Evolutionary conservation across 805 yeast species (phyloP), one percentile per base, ranked within the genome.

Genomic region (Cyberlindnera lachancei): DNA sequence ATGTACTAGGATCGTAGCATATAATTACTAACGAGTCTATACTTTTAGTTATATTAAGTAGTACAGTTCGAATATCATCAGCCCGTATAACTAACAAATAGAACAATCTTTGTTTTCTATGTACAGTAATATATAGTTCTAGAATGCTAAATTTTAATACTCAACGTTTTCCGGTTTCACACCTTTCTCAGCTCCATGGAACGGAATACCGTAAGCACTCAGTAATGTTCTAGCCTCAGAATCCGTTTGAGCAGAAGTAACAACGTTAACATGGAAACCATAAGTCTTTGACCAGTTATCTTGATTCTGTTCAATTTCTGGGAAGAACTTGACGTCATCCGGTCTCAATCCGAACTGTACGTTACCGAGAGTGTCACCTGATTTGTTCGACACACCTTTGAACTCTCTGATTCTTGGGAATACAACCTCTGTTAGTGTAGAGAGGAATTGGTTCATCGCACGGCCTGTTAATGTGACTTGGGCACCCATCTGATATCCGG

Each of bases 391-490:
- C 31, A 92, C 66, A 30, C 96, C 96, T 43, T 66, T 64, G 59
- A 83, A 92, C 30, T 86, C 85, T 70, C 94, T 79, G 36, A 88
- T 75, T 58, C 95, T 75, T 29, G 99, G 98, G 47, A 92, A 69
- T 14, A 92, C 97, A 41, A 94, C 63, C 61, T 92, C 98, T 2
- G 94, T 77, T 46, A 92, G 63, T 1, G 97, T 90, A 6, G 82
- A 58, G 37, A 92, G 52, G 50, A 94, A 92, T 62, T 87, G 96
- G 35, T 77, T 63, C 77, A 88, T 83, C 34, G 83, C 81, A 44
- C 78, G 70, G 28, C 96, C 98, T 20, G 65, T 65, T 34, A 94
- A 63, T 37, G 70, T 73, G 11, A 79, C 79, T 52, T 83, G 82
- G 34, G 94, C 95, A 33, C 98, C 99, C 75, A 94, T 82, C 31